phyloP scores from a whole-genome alignment of 495 filamentous ascomycete genomes.

The Lasiosphaeris hirsuta region DNA sequence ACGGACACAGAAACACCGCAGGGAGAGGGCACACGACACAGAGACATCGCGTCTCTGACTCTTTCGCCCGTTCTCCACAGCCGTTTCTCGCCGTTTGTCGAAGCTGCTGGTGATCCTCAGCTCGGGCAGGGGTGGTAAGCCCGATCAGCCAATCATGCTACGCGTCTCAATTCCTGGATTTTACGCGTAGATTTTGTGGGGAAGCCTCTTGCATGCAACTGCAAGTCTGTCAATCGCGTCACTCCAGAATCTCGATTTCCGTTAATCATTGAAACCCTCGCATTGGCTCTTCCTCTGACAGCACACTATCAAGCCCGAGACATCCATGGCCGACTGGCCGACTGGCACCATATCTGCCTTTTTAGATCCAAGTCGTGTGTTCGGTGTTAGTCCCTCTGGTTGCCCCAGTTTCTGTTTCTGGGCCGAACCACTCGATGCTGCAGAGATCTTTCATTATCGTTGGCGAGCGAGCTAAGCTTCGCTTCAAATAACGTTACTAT shows the following conservation, averaged over 20 bases:
- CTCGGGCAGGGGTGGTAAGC: neutral
- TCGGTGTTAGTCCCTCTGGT: too few species aligned
- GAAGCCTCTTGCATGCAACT: constrained; percentile 8
- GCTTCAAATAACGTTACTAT: too few species aligned
- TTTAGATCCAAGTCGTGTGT: too few species aligned
- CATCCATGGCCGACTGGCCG: neutral
- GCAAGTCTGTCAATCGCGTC: constrained; percentile 12
- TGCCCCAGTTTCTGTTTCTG: too few species aligned
- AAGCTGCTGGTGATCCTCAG: constrained; percentile 11
- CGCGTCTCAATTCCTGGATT: neutral
- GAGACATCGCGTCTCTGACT: neutral
- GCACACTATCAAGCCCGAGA: neutral
- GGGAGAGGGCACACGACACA: neutral
- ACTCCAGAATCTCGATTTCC: constrained; percentile 9
- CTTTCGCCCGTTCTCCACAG: neutral
- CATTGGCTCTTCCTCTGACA: constrained; percentile 14
- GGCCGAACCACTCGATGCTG: too few species aligned
- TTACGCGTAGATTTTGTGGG: constrained; percentile 2
- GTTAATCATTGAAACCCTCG: constrained; percentile 24
- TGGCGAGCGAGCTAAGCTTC: too few species aligned
- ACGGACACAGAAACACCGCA: too few species aligned
- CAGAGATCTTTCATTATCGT: too few species aligned
- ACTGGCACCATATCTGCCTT: neutral
- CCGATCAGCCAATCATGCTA: constrained; percentile 1
- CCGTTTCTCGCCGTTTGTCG: neutral